These are phyloP conservation scores for Amaranthus tricolor DNA, from an alignment of 179 eudicot species.

Conservation along the genomic window DNA sequence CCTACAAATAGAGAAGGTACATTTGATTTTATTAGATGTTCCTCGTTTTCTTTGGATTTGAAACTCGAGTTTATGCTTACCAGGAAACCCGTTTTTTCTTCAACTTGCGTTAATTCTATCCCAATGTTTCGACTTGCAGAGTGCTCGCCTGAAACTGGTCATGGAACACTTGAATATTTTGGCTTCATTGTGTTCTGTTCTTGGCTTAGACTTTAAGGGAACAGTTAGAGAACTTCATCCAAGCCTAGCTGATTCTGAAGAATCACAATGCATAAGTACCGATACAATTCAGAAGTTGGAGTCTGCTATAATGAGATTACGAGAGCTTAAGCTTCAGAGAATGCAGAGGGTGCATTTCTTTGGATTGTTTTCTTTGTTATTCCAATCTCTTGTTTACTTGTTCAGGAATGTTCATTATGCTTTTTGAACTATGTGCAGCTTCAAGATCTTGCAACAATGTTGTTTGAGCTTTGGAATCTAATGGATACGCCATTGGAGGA, in stretches of 20 bases:
- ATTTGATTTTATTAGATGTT: background rate
- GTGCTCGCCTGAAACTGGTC: constrained; percentile 71
- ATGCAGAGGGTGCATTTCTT: constrained; percentile 71
- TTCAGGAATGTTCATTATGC: background rate
- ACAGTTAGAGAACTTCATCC: constrained; percentile 76
- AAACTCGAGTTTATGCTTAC: background rate
- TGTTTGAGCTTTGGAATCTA: constrained; percentile 92
- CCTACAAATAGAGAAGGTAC: constrained; percentile 86
- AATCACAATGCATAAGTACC: constrained; percentile 52
- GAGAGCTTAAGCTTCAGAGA: constrained; percentile 73
- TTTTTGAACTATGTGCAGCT: constrained; percentile 39
- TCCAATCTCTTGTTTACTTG: background rate
- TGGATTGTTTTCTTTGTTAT: background rate
- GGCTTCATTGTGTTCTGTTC: constrained; percentile 74
- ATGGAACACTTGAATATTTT: constrained; percentile 54
- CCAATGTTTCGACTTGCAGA: constrained; percentile 41
- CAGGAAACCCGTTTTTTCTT: too few species aligned
- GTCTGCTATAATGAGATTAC: constrained; percentile 47
- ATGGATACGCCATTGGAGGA: constrained; percentile 97
- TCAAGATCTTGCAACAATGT: constrained; percentile 84
- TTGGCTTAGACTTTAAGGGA: constrained; percentile 78
- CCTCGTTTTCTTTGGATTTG: background rate
- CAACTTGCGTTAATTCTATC: background rate
- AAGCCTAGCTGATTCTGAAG: constrained; percentile 61
- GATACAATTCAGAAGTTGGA: constrained; percentile 57